Evolutionary conservation across 495 filamentous ascomycete species (phyloP).

Genomic region (Podospora tetraspora): DNA sequence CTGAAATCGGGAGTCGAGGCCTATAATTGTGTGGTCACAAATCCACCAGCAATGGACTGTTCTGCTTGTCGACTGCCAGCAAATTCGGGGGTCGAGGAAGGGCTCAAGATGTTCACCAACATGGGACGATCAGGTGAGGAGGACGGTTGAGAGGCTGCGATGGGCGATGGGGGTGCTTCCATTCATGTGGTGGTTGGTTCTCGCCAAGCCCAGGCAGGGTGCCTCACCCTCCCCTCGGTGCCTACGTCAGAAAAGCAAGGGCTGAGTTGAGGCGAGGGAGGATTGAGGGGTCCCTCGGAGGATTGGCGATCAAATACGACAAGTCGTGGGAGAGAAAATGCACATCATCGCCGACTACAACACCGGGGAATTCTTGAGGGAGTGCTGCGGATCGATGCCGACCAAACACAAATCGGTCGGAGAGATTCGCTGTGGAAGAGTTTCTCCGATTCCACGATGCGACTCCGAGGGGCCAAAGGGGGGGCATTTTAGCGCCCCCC

Average conservation of each 20-base stretch:
- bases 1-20: background rate
- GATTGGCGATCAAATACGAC: background rate
- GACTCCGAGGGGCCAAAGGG: background rate
- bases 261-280: background rate
- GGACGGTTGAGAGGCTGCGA: background rate
- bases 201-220: background rate
- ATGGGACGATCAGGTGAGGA: background rate
- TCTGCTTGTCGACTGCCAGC: background rate
- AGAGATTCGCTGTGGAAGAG: background rate
- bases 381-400: background rate
- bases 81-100: background rate
- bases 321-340: background rate
- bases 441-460: background rate
- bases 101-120: background rate
- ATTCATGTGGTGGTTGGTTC: background rate
- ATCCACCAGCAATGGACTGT: background rate
- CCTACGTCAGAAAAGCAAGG: background rate
- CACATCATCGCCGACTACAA: background rate
- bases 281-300: background rate
- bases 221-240: background rate
- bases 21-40: background rate
- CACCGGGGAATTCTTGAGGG: background rate
- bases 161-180: background rate
- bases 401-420: background rate
- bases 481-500: background rate